Evolutionary conservation across 148 eudicot species (phyloP).

Genomic region (Chenopodium formosanum): DNA sequence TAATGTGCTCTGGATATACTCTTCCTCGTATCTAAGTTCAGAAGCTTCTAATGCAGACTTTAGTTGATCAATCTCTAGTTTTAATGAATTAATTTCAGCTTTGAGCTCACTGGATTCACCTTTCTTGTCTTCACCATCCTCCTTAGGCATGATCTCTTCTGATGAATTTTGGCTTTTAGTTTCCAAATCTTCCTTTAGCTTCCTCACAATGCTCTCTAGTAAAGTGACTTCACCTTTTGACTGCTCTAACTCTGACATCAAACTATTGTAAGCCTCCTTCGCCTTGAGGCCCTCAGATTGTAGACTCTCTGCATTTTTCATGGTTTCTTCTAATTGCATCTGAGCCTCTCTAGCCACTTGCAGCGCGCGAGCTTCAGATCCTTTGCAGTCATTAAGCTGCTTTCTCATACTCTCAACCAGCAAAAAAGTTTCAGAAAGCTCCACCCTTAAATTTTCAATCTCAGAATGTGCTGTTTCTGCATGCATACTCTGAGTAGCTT

Average conservation of each 20-base stretch:
- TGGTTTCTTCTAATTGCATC: constrained; percentile 52
- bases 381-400: constrained; percentile 57
- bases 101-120: constrained; percentile 40
- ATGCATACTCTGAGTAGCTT: constrained; percentile 49
- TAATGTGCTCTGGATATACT: constrained; percentile 63
- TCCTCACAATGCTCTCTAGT: constrained; percentile 48
- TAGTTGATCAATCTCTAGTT: constrained; percentile 46
- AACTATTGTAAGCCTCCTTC: constrained; percentile 45
- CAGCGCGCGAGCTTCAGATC: constrained; percentile 53
- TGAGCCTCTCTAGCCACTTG: constrained; percentile 52
- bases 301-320: constrained; percentile 47
- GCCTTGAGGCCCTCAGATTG: constrained; percentile 45
- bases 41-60: constrained; percentile 63
- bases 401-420: constrained; percentile 55
- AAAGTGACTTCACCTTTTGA: constrained; percentile 48
- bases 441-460: constrained; percentile 49
- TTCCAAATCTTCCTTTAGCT: constrained; percentile 40
- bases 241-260: constrained; percentile 53
- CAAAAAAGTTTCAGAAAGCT: constrained; percentile 53
- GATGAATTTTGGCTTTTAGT: constrained; percentile 19
- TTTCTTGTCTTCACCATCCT: constrained; percentile 24
- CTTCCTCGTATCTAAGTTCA: constrained; percentile 65
- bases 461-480: constrained; percentile 62
- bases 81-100: constrained; percentile 50
- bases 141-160: neutral